Percentiles rank a stretch among this genome's conserved stretches.
Conservation (phyloP, 2,329 filamentous ascomycete genomes). For the Botryotinia narcissicola region DNA sequence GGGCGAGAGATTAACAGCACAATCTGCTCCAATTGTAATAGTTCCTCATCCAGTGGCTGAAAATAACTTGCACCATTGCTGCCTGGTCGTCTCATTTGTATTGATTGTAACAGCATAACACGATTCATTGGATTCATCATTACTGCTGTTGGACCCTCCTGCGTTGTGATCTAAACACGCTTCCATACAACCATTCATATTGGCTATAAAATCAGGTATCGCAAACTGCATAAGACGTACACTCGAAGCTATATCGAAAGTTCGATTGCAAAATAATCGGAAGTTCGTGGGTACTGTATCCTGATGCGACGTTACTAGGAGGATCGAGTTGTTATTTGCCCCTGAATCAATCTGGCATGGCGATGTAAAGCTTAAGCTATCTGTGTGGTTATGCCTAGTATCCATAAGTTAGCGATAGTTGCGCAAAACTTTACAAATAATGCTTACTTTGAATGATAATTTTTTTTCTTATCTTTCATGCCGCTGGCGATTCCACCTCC, state of each 20-base stretch:
- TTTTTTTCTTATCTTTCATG: background rate
- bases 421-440: background rate
- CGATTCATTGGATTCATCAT: too few species aligned
- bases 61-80: background rate
- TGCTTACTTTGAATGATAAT: background rate
- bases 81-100: background rate
- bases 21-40: background rate
- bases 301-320: background rate
- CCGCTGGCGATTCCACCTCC: background rate
- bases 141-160: background rate
- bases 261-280: conserved; percentile 3
- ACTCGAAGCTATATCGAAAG: background rate
- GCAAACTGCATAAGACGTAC: background rate
- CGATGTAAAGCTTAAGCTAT: background rate
- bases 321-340: background rate
- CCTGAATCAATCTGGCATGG: background rate
- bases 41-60: background rate
- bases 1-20: background rate
- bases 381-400: background rate
- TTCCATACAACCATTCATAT: background rate
- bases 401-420: background rate
- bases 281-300: background rate
- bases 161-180: background rate
- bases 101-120: background rate
- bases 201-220: background rate